Evolutionary conservation across 192 early-diverging fungal genomes (phyloP), one percentile per base, ranked within the genome.

Genomic region (Coemansia sp.): DNA sequence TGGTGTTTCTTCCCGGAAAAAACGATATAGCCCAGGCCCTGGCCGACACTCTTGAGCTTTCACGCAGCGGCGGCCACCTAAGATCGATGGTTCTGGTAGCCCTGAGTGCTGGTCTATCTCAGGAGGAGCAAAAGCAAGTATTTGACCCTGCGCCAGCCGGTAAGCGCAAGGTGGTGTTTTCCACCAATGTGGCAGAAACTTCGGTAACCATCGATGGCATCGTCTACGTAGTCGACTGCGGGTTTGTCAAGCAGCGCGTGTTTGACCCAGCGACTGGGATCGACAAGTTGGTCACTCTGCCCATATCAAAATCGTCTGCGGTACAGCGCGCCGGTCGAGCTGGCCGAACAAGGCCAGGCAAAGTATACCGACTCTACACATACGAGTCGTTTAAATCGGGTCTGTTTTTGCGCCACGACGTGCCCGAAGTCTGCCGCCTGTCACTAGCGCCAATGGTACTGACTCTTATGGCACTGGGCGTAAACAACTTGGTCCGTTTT

Each of bases 131-230:
- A 81, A 87, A 87, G 45, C 90, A 86, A 68, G 97, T 95, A 63
- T 96, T 99, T 78, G 93, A 96, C 41, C 92, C 92, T 6, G 88
- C 94, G 1, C 90, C 90, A 9, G 90, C 87, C 29, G 76, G 92
- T 72, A 93, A 91, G 33, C 89, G 92, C 78, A 94, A 92, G 70
- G 91, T 92, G 0, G 93, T 99, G 13, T 89, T 97, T 69, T 90
- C 97, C 9, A 99, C 97, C 7, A 97, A 96, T 75, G 94, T 99
- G 66, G 97, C 97, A 19, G 97, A 97, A 80, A 97, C 97, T 0
- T 93, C 92, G 50, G 92, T 96, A 33, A 99, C 97, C 1, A 94
- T 99, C 66, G 95, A 97, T 73, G 95, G 95, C 61, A 87, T 99
- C 42, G 89, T 92, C 24, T 97, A 95, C 73, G 97, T 99, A 4